Conservation (phyloP, 352 stramenopile species). For the Hyaloperonospora arabidopsidis region DNA sequence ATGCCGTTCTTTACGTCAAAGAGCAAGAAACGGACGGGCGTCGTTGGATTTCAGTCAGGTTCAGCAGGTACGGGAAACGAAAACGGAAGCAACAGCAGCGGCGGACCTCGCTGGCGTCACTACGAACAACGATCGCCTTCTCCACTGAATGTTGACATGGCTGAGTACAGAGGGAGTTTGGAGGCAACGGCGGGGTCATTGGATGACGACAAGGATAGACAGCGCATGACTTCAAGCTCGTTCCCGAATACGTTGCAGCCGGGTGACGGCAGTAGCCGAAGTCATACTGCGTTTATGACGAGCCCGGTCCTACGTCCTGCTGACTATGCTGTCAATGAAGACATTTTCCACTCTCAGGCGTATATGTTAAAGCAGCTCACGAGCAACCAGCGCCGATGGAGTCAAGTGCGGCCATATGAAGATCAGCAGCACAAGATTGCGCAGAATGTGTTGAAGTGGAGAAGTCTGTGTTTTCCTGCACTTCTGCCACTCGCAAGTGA, state of each 20-base stretch:
- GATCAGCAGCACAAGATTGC: slow-evolving; percentile 51
- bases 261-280: slow-evolving; percentile 31
- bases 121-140: slow-evolving; percentile 36
- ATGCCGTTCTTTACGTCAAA: slow-evolving; percentile 31
- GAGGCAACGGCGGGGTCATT: slow-evolving; percentile 34
- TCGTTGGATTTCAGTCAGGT: slow-evolving; percentile 30
- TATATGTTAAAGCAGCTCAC: slow-evolving; percentile 77
- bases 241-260: slow-evolving; percentile 57
- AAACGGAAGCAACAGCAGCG: slow-evolving; percentile 24
- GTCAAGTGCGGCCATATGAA: slow-evolving; percentile 84
- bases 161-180: slow-evolving; percentile 25
- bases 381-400: slow-evolving; percentile 94
- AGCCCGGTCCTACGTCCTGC: slow-evolving; percentile 48
- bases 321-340: slow-evolving; percentile 45
- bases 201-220: slow-evolving; percentile 32
- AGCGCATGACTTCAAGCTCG: slow-evolving; percentile 42
- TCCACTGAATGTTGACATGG: slow-evolving; percentile 33
- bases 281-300: slow-evolving; percentile 39
- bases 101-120: slow-evolving; percentile 33
- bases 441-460: slow-evolving; percentile 93
- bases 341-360: slow-evolving; percentile 67
- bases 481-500: slow-evolving; percentile 90
- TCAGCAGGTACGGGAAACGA: slow-evolving; percentile 33
- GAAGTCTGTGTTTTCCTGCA: slow-evolving; percentile 92
- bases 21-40: slow-evolving; percentile 35